These are phyloP conservation scores for Citeromyces siamensis DNA, from an alignment of 1,139 yeast species.

Conservation along the genomic window DNA sequence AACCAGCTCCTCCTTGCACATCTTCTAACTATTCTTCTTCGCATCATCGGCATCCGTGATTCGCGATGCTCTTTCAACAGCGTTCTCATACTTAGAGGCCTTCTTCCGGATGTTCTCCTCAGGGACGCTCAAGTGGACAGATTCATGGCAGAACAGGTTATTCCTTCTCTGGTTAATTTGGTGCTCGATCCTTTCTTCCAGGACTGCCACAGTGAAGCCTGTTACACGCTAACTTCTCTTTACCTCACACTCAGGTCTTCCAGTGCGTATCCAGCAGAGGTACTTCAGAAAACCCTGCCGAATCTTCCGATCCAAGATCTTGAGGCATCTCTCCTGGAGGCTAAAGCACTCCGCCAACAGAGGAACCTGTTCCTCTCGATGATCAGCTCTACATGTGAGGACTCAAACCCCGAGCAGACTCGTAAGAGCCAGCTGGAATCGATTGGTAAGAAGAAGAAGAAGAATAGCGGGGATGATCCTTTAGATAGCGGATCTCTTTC, in stretches of 20 bases:
- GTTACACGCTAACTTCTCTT: constrained; percentile 70
- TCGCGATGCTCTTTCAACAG: constrained; percentile 90
- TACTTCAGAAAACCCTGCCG: constrained; percentile 31
- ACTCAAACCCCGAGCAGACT: constrained; percentile 21
- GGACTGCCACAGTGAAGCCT: constrained; percentile 87
- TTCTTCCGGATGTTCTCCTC: constrained; percentile 52
- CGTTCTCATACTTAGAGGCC: constrained; percentile 63
- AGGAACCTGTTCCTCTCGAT: constrained; percentile 37
- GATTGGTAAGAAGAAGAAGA: constrained; percentile 31
- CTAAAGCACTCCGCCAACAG: constrained; percentile 41
- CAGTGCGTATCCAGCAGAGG: constrained; percentile 39
- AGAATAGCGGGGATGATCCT: constrained; percentile 36
- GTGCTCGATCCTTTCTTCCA: constrained; percentile 66
- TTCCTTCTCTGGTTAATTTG: constrained; percentile 36
- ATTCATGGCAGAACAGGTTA: constrained; percentile 49
- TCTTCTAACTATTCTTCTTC: constrained; percentile 62
- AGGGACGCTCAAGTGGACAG: constrained; percentile 71
- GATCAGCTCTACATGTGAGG: constrained; percentile 24
- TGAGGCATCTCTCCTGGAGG: constrained; percentile 33
- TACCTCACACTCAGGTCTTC: constrained; percentile 64
- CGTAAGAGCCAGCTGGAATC: constrained; percentile 19
- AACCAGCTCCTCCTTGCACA: constrained; percentile 67
- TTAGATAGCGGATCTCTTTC: constrained; percentile 41
- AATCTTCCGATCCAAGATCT: constrained; percentile 34
- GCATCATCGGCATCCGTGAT: constrained; percentile 73